phyloP scores from a whole-genome alignment of 257 asterid genomes.

The Przewalskia tangutica region DNA sequence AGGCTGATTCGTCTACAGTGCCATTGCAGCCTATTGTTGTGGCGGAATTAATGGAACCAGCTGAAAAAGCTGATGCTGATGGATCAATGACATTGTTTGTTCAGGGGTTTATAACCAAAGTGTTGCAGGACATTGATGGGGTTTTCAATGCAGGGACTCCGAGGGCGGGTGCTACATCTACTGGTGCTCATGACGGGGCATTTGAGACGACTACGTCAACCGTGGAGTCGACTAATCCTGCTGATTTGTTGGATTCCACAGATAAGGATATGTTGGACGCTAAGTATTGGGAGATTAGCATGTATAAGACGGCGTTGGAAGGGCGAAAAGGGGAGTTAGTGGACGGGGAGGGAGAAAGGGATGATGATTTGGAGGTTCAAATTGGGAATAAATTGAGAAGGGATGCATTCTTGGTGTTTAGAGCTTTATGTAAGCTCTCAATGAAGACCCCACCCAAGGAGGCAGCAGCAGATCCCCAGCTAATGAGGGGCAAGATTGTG shows the following conservation, averaged over 20 bases:
- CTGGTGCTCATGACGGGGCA: slow-evolving; percentile 87
- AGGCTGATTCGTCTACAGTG: slow-evolving; percentile 92
- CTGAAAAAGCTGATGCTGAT: slow-evolving; percentile 73
- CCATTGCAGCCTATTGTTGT: slow-evolving; percentile 95
- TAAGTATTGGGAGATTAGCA: slow-evolving; percentile 98
- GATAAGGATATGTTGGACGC: slow-evolving; percentile 99
- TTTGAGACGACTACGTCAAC: slow-evolving; percentile 90
- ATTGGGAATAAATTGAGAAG: slow-evolving; percentile 91
- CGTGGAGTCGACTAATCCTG: slow-evolving; percentile 93
- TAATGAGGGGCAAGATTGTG: slow-evolving; percentile 93
- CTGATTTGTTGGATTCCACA: slow-evolving; percentile 92
- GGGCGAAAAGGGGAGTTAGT: slow-evolving; percentile 96
- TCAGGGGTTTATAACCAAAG: slow-evolving; percentile 85
- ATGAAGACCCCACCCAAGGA: slow-evolving; percentile 99
- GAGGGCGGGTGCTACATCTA: slow-evolving; percentile 28
- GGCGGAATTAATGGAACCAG: slow-evolving; percentile 89
- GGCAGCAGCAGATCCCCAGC: slow-evolving; percentile 74
- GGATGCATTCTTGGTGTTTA: slow-evolving; percentile 91
- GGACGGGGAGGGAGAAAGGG: slow-evolving; percentile 86
- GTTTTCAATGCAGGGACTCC: slow-evolving; percentile 74
- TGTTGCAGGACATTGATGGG: slow-evolving; percentile 89
- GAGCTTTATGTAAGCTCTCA: slow-evolving; percentile 91
- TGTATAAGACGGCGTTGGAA: slow-evolving; percentile 95
- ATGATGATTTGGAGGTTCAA: slow-evolving; percentile 93
- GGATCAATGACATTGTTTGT: slow-evolving; percentile 81